These are phyloP conservation scores for Penicillium simplicissimum DNA, from an alignment of 495 filamentous ascomycete genomes.

Conservation along the genomic window DNA sequence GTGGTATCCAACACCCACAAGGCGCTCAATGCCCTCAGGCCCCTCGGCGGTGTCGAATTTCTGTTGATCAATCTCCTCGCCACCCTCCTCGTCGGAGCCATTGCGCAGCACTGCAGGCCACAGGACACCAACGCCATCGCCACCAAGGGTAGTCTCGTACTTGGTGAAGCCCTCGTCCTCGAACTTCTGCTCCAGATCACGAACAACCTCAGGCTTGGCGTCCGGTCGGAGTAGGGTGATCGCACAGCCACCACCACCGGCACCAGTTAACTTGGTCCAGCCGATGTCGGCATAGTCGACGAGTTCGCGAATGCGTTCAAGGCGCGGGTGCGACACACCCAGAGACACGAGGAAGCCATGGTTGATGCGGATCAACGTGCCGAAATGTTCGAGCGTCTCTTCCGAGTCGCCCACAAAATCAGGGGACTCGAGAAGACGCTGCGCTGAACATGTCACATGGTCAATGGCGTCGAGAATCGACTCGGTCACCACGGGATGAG, in stretches of 20 bases:
- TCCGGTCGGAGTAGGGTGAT: slow-evolving; percentile 83
- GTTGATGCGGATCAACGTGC: slow-evolving; percentile 87
- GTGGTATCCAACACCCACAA: slow-evolving; percentile 60
- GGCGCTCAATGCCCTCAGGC: slow-evolving; percentile 73
- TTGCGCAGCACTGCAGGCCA: slow-evolving; percentile 86
- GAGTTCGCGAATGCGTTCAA: slow-evolving; percentile 89
- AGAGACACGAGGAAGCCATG: slow-evolving; percentile 86
- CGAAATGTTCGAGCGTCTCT: slow-evolving; percentile 65
- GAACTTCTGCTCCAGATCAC: slow-evolving; percentile 64
- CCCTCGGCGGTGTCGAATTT: slow-evolving; percentile 84
- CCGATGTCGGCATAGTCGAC: slow-evolving; percentile 88
- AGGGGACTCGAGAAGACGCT: slow-evolving; percentile 64
- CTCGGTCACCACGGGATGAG: slow-evolving; percentile 71
- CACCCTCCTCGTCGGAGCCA: slow-evolving; percentile 69
- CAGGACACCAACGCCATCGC: slow-evolving; percentile 88
- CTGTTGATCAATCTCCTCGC: slow-evolving; percentile 89
- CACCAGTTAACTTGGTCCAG: slow-evolving; percentile 96
- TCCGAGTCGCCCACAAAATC: slow-evolving; percentile 61
- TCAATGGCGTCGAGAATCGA: slow-evolving; percentile 82
- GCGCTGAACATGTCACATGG: slow-evolving; percentile 72
- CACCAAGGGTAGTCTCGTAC: slow-evolving; percentile 85
- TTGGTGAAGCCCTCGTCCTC: slow-evolving; percentile 74
- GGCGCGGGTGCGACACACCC: slow-evolving; percentile 88
- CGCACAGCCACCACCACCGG: slow-evolving; percentile 91
- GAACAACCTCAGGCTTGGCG: slow-evolving; percentile 49